Evolutionary conservation across 345 rosid genomes (phyloP).

Genomic region (Angophora floribunda): DNA sequence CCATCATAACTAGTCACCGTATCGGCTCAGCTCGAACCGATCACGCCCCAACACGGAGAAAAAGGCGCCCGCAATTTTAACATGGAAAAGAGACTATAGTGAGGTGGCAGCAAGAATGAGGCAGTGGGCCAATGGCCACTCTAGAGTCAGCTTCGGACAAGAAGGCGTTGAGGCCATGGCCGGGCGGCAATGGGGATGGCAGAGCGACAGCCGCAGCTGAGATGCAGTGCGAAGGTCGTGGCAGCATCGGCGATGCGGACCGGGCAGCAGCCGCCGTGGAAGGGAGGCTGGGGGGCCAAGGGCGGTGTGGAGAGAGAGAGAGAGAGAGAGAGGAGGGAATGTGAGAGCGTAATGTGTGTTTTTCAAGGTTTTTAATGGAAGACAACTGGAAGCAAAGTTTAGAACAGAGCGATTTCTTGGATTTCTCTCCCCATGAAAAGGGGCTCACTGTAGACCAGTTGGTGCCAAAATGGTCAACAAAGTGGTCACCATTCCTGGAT

Average conservation of each 20-base stretch:
- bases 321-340: not conserved
- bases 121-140: not conserved
- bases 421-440: not conserved
- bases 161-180: not conserved
- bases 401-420: not conserved
- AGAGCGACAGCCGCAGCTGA: not conserved
- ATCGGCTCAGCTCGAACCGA: not conserved
- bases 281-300: not conserved
- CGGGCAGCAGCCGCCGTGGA: not conserved
- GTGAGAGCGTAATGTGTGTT: not conserved
- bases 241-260: not conserved
- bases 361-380: not conserved
- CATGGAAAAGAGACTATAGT: not conserved
- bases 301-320: not conserved
- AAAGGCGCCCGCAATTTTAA: not conserved
- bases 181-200: not conserved
- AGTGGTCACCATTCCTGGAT: not conserved
- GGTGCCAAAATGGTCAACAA: not conserved
- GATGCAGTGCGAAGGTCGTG: not conserved
- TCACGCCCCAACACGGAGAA: not conserved
- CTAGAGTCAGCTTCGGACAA: not conserved
- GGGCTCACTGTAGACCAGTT: rapidly evolving
- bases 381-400: not conserved
- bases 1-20: not conserved
- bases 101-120: not conserved